Conservation (phyloP, 768 basidiomycete genomes). For the Tylopilus rubrobrunneus region DNA sequence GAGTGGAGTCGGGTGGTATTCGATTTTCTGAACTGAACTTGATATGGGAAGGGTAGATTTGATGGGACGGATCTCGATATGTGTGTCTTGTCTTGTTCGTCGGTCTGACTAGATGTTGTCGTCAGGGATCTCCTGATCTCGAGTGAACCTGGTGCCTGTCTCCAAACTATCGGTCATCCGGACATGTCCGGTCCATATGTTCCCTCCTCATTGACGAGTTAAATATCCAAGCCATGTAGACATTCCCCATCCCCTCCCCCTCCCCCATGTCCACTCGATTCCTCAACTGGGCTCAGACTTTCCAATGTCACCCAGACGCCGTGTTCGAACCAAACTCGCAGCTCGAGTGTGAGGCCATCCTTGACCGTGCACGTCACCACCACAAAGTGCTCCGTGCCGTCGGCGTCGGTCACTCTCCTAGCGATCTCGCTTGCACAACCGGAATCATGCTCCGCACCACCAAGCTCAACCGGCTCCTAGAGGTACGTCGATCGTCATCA, state of each 20-base stretch:
- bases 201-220: not conserved
- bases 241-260: not conserved
- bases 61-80: slow-evolving; percentile 1
- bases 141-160: slow-evolving; percentile 4
- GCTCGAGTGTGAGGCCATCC: slow-evolving; percentile 64
- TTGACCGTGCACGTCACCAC: slow-evolving; percentile 79
- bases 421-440: slow-evolving; percentile 87
- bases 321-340: slow-evolving; percentile 75
- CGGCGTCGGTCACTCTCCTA: slow-evolving; percentile 91
- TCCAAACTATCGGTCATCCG: not conserved
- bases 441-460: slow-evolving; percentile 84
- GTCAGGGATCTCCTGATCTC: slow-evolving; percentile 2
- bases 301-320: slow-evolving; percentile 59
- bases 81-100: not conserved
- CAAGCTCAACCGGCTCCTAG: slow-evolving; percentile 64
- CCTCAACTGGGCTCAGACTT: slow-evolving; percentile 86
- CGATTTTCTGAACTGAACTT: slow-evolving; percentile 39
- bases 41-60: not conserved
- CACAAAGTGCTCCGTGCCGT: slow-evolving; percentile 70
- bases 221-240: not conserved
- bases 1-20: slow-evolving; percentile 79
- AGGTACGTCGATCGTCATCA: slow-evolving; percentile 49
- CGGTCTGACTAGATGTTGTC: slow-evolving; percentile 1
- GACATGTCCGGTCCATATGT: slow-evolving; percentile 1
- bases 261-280: slow-evolving; percentile 37